Percentiles rank a stretch among this genome's conserved stretches.
Evolutionary conservation across 352 stramenopile genomes (phyloP).

Genomic region (Pythium diclinum): DNA sequence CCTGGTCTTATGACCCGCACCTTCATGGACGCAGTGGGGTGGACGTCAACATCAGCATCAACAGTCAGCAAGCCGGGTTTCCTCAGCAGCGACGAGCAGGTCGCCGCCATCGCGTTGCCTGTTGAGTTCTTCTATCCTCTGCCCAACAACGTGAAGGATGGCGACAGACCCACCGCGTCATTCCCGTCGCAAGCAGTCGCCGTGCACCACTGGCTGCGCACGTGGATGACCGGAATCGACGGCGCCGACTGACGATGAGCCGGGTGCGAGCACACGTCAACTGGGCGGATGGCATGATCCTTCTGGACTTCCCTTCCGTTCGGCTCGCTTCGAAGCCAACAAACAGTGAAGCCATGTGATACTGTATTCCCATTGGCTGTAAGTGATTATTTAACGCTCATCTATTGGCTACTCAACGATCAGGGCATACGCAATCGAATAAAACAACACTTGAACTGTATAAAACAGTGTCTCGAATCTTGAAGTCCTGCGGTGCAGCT

Average conservation of each 20-base stretch:
- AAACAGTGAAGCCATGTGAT: not conserved
- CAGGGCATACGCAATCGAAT: slow-evolving; percentile 1
- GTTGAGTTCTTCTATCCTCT: slow-evolving; percentile 40
- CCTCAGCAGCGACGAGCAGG: slow-evolving; percentile 19
- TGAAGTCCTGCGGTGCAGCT: slow-evolving; percentile 14
- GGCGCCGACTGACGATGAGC: not conserved
- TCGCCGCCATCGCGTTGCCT: slow-evolving; percentile 32
- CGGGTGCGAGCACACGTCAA: not conserved
- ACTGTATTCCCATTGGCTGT: not conserved
- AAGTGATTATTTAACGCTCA: not conserved
- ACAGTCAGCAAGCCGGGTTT: slow-evolving; percentile 22
- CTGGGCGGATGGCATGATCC: not conserved
- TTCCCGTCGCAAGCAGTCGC: slow-evolving; percentile 24
- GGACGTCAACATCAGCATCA: slow-evolving; percentile 3
- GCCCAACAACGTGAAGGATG: slow-evolving; percentile 25
- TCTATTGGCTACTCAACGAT: not conserved
- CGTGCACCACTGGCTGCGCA: slow-evolving; percentile 47
- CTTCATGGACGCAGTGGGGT: slow-evolving; percentile 48
- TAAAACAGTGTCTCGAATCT: slow-evolving; percentile 14
- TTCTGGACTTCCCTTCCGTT: not conserved
- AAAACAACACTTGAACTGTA: not conserved
- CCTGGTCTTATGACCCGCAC: slow-evolving; percentile 50
- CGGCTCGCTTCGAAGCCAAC: not conserved
- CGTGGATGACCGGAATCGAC: slow-evolving; percentile 24
- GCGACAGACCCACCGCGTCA: not conserved